Conservation (phyloP, 164 flowering plant genomes). For the Magnolia officinalis region DNA sequence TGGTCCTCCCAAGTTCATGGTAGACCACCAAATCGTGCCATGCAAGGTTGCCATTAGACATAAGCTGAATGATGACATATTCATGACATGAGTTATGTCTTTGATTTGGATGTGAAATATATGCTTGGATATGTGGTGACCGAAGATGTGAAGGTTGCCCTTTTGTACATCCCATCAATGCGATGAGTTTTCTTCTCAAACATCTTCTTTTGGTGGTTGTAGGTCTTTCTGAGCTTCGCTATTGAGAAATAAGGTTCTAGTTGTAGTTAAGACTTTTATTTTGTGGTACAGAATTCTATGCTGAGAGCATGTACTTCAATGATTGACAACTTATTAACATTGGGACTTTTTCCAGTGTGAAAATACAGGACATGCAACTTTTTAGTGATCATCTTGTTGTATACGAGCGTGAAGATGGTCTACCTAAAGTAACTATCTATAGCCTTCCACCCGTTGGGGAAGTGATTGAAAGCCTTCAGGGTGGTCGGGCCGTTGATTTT, state of each 20-base stretch:
- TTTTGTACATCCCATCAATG: background rate
- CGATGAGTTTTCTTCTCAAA: background rate
- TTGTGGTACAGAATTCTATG: background rate
- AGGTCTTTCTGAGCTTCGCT: background rate
- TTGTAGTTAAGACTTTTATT: background rate
- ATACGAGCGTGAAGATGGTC: constrained; percentile 74
- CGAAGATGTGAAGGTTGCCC: background rate
- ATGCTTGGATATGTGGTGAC: too few species aligned
- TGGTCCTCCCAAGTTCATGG: too few species aligned
- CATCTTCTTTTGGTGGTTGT: background rate
- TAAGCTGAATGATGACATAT: too few species aligned
- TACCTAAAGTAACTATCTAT: constrained; percentile 53
- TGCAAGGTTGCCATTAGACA: too few species aligned
- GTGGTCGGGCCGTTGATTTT: constrained; percentile 59
- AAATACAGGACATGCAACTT: constrained; percentile 63
- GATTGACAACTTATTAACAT: constrained; percentile 4
- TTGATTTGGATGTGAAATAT: too few species aligned
- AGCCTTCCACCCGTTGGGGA: constrained; percentile 65
- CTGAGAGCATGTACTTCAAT: background rate
- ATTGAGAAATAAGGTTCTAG: background rate
- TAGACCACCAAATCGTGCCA: too few species aligned
- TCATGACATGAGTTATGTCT: too few species aligned
- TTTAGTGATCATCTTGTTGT: constrained; percentile 63
- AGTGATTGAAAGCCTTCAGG: constrained; percentile 52
- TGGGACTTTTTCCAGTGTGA: constrained; percentile 50